These are phyloP conservation scores for Hysterangium stoloniferum DNA, from an alignment of 768 basidiomycete genomes.

Conservation along the genomic window DNA sequence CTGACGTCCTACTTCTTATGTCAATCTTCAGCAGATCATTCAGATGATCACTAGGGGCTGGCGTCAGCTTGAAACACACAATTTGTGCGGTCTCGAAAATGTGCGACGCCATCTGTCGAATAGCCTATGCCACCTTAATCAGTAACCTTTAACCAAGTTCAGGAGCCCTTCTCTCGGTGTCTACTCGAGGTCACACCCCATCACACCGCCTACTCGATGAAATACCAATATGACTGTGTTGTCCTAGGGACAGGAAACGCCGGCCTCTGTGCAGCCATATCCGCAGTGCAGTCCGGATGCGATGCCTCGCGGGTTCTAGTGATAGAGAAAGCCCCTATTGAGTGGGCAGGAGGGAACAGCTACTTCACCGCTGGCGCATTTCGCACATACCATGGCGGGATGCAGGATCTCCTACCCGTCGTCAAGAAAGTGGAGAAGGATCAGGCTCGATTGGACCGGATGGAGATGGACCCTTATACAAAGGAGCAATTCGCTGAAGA, in stretches of 20 bases:
- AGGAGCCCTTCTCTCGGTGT: too few relatives aligned
- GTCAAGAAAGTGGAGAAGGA: conserved; percentile 40
- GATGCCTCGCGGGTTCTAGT: conserved; percentile 42
- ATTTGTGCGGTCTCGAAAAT: too few relatives aligned
- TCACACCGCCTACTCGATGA: too few relatives aligned
- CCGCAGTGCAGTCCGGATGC: conserved; percentile 53
- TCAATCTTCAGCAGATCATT: too few relatives aligned
- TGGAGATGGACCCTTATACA: conserved; percentile 56
- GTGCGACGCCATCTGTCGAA: too few relatives aligned
- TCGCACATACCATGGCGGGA: conserved; percentile 54
- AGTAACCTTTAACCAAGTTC: too few relatives aligned
- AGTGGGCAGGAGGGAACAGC: conserved; percentile 65
- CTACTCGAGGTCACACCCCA: too few relatives aligned
- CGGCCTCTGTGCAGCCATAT: conserved; percentile 55
- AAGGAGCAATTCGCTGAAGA: conserved; percentile 45
- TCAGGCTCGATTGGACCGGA: conserved; percentile 28
- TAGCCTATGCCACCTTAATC: too few relatives aligned
- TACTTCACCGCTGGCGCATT: conserved; percentile 67
- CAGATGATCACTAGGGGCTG: too few relatives aligned
- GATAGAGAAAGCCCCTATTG: conserved; percentile 54
- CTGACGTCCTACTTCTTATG: too few relatives aligned
- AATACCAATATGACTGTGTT: conserved; percentile 38
- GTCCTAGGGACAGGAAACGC: conserved; percentile 63
- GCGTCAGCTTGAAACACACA: too few relatives aligned
- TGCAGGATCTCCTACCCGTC: conserved; percentile 50